Conservation (phyloP, 495 filamentous ascomycete species). For the Jackrogersella multiformis region DNA sequence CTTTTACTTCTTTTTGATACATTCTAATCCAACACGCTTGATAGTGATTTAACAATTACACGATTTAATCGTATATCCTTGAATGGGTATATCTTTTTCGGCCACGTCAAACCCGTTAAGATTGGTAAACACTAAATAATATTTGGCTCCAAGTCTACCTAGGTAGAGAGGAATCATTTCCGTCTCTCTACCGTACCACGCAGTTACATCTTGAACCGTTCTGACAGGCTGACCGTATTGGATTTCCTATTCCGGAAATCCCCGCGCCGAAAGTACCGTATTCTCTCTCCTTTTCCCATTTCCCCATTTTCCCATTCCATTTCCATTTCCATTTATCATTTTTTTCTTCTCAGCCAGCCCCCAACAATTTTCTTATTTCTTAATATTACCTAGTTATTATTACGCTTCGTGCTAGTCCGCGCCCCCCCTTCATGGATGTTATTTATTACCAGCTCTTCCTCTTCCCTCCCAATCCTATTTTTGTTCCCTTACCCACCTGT, state of each 20-base stretch:
- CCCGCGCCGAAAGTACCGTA: slow-evolving; percentile 19
- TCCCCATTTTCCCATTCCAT: not conserved
- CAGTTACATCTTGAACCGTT: not conserved
- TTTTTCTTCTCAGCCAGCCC: slow-evolving; percentile 31
- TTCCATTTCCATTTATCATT: not conserved
- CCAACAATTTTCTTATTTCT: slow-evolving; percentile 31
- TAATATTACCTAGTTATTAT: not conserved
- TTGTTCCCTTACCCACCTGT: slow-evolving; percentile 22
- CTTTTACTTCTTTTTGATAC: too few species aligned
- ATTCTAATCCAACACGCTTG: too few species aligned
- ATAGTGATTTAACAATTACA: too few species aligned
- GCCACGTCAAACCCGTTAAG: too few species aligned
- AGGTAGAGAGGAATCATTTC: too few species aligned
- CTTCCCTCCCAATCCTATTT: slow-evolving; percentile 26
- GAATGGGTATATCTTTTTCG: too few species aligned
- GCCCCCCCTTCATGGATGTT: slow-evolving; percentile 17
- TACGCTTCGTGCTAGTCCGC: slow-evolving; percentile 8
- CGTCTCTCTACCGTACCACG: slow-evolving; percentile 7
- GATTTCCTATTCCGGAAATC: slow-evolving; percentile 36
- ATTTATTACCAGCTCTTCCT: slow-evolving; percentile 32
- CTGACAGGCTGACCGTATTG: slow-evolving; percentile 26
- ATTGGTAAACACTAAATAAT: too few species aligned
- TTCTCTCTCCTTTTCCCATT: not conserved
- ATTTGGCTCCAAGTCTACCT: too few species aligned
- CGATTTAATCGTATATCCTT: too few species aligned